Percentiles rank a stretch among this genome's conserved stretches.
Evolutionary conservation across 192 early-diverging fungal species (phyloP).

Genomic region (Backusella sp.): DNA sequence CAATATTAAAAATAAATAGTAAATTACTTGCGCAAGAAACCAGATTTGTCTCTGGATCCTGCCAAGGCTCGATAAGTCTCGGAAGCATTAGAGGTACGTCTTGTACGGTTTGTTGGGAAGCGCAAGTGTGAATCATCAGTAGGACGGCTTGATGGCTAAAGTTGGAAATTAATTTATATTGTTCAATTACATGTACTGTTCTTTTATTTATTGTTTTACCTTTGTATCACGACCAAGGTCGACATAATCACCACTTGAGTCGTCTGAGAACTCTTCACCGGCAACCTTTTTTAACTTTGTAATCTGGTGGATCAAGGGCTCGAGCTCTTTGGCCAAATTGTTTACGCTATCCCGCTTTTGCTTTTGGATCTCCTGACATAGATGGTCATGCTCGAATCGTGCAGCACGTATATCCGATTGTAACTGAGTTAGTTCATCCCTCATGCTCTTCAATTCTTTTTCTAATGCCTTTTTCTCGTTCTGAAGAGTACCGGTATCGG

Average conservation of each 20-base stretch:
- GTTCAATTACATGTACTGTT: neutral
- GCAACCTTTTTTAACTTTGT: conserved; percentile 17
- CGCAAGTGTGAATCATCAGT: neutral
- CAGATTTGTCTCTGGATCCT: neutral
- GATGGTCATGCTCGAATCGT: conserved; percentile 9
- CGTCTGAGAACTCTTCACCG: neutral
- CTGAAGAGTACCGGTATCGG: conserved; percentile 12
- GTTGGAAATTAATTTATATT: neutral
- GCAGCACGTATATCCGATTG: neutral
- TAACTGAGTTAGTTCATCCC: conserved; percentile 6
- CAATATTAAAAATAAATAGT: neutral
- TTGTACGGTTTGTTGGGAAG: neutral
- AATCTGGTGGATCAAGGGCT: conserved; percentile 21
- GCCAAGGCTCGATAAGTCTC: conserved; percentile 1
- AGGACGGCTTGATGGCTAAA: neutral
- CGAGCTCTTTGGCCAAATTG: conserved; percentile 14
- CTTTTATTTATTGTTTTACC: neutral
- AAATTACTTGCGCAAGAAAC: neutral
- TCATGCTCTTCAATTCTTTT: conserved; percentile 9
- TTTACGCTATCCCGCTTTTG: conserved; percentile 8
- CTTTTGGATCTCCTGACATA: conserved; percentile 3
- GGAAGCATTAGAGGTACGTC: conserved; percentile 3
- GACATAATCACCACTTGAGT: neutral
- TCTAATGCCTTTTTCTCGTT: conserved; percentile 18
- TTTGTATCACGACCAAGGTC: conserved; percentile 2